Evolutionary conservation across 208 protist genomes (phyloP), one percentile per base, ranked within the genome.

Genomic region (Leishmania mexicana): DNA sequence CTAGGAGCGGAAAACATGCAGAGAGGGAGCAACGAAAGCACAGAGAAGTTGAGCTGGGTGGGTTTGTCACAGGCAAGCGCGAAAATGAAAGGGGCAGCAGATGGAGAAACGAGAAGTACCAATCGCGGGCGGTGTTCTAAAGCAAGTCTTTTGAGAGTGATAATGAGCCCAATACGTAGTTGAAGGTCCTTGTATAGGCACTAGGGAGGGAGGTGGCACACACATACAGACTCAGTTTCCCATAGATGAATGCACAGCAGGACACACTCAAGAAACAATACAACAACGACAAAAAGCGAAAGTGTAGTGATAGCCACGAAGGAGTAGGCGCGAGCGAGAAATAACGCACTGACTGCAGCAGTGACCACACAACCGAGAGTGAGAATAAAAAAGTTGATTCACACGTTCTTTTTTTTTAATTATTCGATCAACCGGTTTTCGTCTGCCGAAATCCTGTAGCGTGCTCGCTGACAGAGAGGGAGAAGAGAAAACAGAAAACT

Each of bases 241-340:
- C 28, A 11, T 35, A 35, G 28, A 35, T 35, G 58, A 15, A 64
- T 64, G 28, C 58, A 11, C 24, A 64, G 24, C 58, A 11, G 21
- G 28, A 21, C 28, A 7, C 31, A 38, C 71, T 38, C 28, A 54
- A 58, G 47, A 35, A n/a, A 42, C 47, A 40, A 58, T 13, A 11
- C 70, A 78, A 76, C 62, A 81, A 81, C 68, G 47, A 13, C 7
- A 28, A 35, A 35, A 67, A 13, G n/a, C 60, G 60, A 19, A 11
- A 31, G n/a, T 19, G 78, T 76, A 51, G 51, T 71, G 54, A 35
- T 45, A 17, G 21, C 51, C 40, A 76, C n/a, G 67, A 35, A 76
- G 67, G 64, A 54, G 62, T 31, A 76, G 60, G 57, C 70, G 38
- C 79, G 28, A 80, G 5, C 31, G 53, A 58, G 10, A 65, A 47